A percentile compares a stretch with the other conserved stretches of the same genome.
These are phyloP conservation scores for Ustilago crameri DNA, from an alignment of 1,284 basidiomycete species.

Conservation along the genomic window DNA sequence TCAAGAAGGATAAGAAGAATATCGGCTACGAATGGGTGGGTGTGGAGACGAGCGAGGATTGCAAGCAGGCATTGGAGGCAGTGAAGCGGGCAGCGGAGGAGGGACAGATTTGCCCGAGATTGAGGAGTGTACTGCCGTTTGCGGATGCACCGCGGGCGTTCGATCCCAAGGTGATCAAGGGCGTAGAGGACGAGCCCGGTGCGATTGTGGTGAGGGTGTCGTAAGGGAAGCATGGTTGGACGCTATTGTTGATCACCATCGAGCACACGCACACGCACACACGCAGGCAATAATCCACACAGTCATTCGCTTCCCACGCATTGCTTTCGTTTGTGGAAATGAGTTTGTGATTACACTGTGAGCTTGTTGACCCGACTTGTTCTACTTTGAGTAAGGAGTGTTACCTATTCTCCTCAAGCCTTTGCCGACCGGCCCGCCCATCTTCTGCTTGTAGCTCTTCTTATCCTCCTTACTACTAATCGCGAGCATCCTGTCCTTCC, in stretches of 20 bases:
- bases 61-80: slow-evolving; percentile 61
- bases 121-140: slow-evolving; percentile 62
- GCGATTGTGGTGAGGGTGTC: slow-evolving; percentile 62
- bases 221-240: slow-evolving; percentile 17
- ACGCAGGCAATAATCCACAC: too few relatives aligned
- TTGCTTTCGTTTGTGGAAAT: too few relatives aligned
- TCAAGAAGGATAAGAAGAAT: slow-evolving; percentile 69
- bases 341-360: too few relatives aligned
- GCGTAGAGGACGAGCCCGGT: slow-evolving; percentile 53
- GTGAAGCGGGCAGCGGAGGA: slow-evolving; percentile 58
- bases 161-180: slow-evolving; percentile 44
- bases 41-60: slow-evolving; percentile 58
- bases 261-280: too few relatives aligned
- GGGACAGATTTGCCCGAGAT: slow-evolving; percentile 63
- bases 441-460: slow-evolving; percentile 53
- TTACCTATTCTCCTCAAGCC: slow-evolving; percentile 46
- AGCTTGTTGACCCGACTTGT: too few relatives aligned
- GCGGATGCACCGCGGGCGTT: slow-evolving; percentile 63
- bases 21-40: slow-evolving; percentile 69
- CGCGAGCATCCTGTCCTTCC: slow-evolving; percentile 65
- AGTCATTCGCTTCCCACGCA: too few relatives aligned
- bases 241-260: too few relatives aligned
- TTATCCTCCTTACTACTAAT: slow-evolving; percentile 57
- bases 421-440: slow-evolving; percentile 65
- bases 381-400: slow-evolving; percentile 39